Conservation (phyloP, 2,329 filamentous ascomycete species). For the Cladosporium velox region DNA sequence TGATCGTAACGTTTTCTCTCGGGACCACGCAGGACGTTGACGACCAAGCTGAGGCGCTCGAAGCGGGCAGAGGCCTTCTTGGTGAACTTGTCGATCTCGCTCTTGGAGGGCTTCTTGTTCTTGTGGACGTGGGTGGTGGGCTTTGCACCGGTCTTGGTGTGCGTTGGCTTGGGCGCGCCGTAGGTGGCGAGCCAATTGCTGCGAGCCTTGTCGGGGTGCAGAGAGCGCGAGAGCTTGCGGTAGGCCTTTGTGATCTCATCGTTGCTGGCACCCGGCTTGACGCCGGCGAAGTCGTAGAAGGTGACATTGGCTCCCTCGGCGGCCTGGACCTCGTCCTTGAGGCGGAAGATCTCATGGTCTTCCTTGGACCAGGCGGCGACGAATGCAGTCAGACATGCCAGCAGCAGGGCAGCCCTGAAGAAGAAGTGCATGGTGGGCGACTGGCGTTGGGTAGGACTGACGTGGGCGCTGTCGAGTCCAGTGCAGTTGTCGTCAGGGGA, state of each 20-base stretch:
- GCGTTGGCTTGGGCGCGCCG: conserved; percentile 50
- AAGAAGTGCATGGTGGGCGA: conserved; percentile 66
- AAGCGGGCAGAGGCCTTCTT: conserved; percentile 83
- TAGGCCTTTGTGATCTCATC: conserved; percentile 94
- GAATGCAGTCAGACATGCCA: conserved; percentile 67
- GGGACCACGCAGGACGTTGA: conserved; percentile 79
- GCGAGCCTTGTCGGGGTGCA: conserved; percentile 96
- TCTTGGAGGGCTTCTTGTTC: conserved; percentile 69
- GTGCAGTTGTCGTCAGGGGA: conserved; percentile 5
- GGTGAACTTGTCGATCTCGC: conserved; percentile 74
- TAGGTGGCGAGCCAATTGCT: conserved; percentile 75
- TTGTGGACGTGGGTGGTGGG: conserved; percentile 65
- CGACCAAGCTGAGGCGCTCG: conserved; percentile 79
- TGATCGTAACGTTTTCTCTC: conserved; percentile 89
- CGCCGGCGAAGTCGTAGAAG: conserved; percentile 91
- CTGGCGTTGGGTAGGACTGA: not conserved
- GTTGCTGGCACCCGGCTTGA: conserved; percentile 70
- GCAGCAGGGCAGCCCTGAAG: conserved; percentile 64
- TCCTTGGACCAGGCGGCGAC: conserved; percentile 81
- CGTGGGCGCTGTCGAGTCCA: not conserved
- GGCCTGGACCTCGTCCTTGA: conserved; percentile 80
- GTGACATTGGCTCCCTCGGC: conserved; percentile 76
- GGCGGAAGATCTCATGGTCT: conserved; percentile 98
- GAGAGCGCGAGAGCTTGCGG: conserved; percentile 76
- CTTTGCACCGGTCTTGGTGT: conserved; percentile 49